These are phyloP conservation scores for Escovopsis sp. DNA, from an alignment of 2,329 filamentous ascomycete genomes.

Conservation along the genomic window DNA sequence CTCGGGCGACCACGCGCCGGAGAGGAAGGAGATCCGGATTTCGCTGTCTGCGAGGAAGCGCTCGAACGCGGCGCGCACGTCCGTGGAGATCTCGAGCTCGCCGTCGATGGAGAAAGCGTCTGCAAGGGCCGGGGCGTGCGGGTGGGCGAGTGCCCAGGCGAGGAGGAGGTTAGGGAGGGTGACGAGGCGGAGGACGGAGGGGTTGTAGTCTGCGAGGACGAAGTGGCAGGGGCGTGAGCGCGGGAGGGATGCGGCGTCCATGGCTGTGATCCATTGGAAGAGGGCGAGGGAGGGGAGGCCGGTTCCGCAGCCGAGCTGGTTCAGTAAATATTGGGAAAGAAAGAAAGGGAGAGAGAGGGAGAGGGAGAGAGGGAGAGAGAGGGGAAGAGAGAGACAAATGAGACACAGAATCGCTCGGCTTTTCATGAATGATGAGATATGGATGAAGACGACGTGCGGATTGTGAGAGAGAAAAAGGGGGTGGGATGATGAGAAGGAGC, in stretches of 20 bases:
- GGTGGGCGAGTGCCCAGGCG: constrained; percentile 43
- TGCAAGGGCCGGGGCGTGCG: constrained; percentile 22
- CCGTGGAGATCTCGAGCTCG: constrained; percentile 49
- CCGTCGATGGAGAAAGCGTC: constrained; percentile 36
- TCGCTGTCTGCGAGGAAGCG: constrained; percentile 31
- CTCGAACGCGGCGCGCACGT: constrained; percentile 44
- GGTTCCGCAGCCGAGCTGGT: constrained; percentile 63
- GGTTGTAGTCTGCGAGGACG: constrained; percentile 67
- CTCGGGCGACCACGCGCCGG: constrained; percentile 56
- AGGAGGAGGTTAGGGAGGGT: constrained; percentile 68
- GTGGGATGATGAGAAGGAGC: too few species aligned
- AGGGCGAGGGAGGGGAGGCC: constrained; percentile 58
- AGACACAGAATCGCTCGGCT: too few species aligned
- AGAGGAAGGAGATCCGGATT: constrained; percentile 52
- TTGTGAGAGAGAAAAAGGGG: too few species aligned
- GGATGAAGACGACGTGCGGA: too few species aligned
- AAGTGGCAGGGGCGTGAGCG: constrained; percentile 33
- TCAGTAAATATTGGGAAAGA: not conserved
- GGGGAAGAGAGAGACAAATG: too few species aligned
- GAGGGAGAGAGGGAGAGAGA: not conserved
- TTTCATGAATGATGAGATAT: too few species aligned
- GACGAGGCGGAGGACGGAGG: constrained; percentile 60
- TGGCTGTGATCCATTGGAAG: constrained; percentile 44
- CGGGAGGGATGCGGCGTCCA: constrained; percentile 7
- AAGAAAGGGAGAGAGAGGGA: too few species aligned